These are phyloP conservation scores for Isabelozyma gotoi DNA, from an alignment of 805 yeast genomes.

Conservation along the genomic window DNA sequence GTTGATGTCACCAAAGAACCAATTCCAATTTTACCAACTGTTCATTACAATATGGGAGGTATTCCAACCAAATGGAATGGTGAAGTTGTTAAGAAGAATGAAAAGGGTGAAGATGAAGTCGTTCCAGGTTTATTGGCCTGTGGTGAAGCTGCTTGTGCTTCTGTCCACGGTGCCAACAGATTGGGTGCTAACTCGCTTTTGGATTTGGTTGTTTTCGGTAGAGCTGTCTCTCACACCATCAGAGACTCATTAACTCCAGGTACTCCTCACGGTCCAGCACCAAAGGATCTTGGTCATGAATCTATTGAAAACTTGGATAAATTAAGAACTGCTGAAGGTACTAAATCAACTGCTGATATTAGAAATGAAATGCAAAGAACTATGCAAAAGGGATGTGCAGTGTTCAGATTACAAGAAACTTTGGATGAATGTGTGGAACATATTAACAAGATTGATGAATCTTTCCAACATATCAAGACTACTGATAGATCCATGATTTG, in stretches of 20 bases:
- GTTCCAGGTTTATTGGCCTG: conserved; percentile 95
- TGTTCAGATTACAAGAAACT: conserved; percentile 90
- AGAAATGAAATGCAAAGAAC: conserved; percentile 91
- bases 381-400: conserved; percentile 97
- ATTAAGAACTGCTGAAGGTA: conserved; percentile 82
- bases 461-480: conserved; percentile 75
- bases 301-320: conserved; percentile 88
- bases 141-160: conserved; percentile 99
- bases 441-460: conserved; percentile 71
- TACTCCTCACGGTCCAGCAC: conserved; percentile 76
- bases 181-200: conserved; percentile 96
- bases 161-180: conserved; percentile 99
- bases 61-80: conserved; percentile 97
- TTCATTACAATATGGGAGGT: conserved; percentile 99
- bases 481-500: conserved; percentile 97
- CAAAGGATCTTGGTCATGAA: conserved; percentile 85
- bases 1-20: conserved; percentile 99
- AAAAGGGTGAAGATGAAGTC: conserved; percentile 82
- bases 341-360: conserved; percentile 80
- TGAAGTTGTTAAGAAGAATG: conserved; percentile 83
- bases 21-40: conserved; percentile 96
- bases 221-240: conserved; percentile 95
- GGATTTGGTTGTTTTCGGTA: conserved; percentile 96
- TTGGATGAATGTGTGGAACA: conserved; percentile 87
- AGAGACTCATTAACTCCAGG: conserved; percentile 85